phyloP scores from a whole-genome alignment of 2,329 filamentous ascomycete genomes.

The Colletotrichum somersetense region DNA sequence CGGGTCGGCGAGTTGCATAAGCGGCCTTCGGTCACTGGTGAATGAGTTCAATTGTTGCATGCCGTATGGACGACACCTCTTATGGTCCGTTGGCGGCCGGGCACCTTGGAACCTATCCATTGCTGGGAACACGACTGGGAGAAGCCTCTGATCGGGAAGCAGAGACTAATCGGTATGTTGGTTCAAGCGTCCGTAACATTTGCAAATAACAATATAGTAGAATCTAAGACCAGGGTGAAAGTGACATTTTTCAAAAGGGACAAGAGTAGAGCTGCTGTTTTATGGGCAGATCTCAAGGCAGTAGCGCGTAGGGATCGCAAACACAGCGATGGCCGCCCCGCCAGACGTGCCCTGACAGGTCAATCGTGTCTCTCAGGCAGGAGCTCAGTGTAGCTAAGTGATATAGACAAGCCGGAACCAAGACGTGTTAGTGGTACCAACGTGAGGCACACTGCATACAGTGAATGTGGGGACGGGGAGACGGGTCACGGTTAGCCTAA shows the following conservation, averaged over 20 bases:
- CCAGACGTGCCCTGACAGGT: slow-evolving; percentile 1
- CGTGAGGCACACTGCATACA: neutral
- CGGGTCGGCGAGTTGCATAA: neutral
- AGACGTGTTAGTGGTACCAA: neutral
- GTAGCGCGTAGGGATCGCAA: neutral
- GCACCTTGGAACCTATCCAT: neutral
- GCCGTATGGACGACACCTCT: neutral
- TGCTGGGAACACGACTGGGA: neutral
- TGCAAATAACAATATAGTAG: neutral
- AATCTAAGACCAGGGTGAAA: neutral
- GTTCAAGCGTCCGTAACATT: neutral
- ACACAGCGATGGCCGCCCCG: neutral
- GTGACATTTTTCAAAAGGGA: too few relatives aligned
- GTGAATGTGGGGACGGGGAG: neutral
- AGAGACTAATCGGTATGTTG: neutral
- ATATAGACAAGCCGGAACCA: slow-evolving; percentile 11
- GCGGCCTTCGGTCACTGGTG: neutral
- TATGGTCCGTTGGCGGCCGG: neutral
- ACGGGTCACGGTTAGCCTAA: neutral
- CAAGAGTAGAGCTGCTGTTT: neutral
- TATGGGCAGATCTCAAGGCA: slow-evolving; percentile 16
- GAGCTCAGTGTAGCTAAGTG: slow-evolving; percentile 5
- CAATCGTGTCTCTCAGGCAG: neutral
- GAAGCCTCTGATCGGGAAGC: neutral
- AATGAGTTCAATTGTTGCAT: neutral